Base-by-base conservation (phyloP, 305 asterid genomes). In the Rubia balearica region DNA sequence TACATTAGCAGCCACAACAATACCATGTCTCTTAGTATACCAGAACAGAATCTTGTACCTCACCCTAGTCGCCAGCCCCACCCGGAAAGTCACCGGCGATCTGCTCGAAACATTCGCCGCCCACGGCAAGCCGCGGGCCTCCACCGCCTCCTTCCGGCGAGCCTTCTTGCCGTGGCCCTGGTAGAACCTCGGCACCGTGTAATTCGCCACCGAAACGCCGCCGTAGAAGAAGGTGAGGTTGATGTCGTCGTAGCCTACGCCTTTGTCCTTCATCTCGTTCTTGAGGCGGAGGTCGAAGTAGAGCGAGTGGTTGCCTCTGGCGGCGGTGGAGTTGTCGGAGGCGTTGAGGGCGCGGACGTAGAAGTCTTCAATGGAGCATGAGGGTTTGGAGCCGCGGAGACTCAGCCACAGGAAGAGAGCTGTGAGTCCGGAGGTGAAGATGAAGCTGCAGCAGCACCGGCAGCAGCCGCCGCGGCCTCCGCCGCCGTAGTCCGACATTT, bases 401-500 rank as follows among this genome's bases (percentile, higher is more conserved):
- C 86, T 83, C 27, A 89, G 85, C 96, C 96, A 91, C 70, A 89
- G 70, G 87, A 91, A 82, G 51, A 91, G 82, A 19, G 95, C 96
- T 61, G 83, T 70, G 42, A 89, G 75, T 10, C 89, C 98, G 48
- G 88, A 82, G 73, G 94, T 85, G 70, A 88, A 0, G 46, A 85
- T 79, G 85, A 88, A 81, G 77, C 86, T 83, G 88, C 68, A 41
- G 78, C 90, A 75, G 63, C 19, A 10, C 53, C 75, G 43, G 75
- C 72, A 56, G 21, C 76, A 84, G 69, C 49, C 67, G 51, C 70
- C 73, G 21, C 65, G 17, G 66, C 38, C 53, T 78, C 67, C 67
- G 70, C 60, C 14, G 45, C 73, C 80, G n/a, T 59, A 13, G 45
- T 74, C 80, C 13, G 89, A 49, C 96, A 88, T 90, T 76, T 65